Base-by-base conservation (phyloP, 306 rosid species). In the Gleditsia sinensis region DNA sequence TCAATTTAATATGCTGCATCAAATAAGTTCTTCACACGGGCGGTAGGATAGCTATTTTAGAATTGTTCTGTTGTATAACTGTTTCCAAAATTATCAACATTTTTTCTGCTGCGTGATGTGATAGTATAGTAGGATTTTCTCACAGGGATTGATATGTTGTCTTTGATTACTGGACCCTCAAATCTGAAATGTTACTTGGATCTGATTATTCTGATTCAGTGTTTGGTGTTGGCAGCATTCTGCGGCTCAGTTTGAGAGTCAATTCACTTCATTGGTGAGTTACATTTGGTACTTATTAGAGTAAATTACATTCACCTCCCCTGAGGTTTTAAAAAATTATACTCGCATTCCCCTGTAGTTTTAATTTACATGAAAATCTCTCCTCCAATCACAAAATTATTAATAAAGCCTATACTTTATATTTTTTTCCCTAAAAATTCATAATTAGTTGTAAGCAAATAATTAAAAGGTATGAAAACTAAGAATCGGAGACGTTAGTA, bases 261-360 rank as follows among this genome's bases (percentile, higher is more conserved):
- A 83, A 71, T 83, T 83, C 71, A 39, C 71, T 42, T 63, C 71
- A 20, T 43, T 75, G 83, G 86, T 78, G 62, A 37, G 86, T 75
- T 48, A 53, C 14, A 9, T 25, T 36, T 9, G 4, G 34, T 66
- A 32, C 10, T 20, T 28, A 28, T 28, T n/a, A n/a, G n/a, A n/a
- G n/a, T n/a, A n/a, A n/a, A n/a, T n/a, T n/a, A n/a, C n/a, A n/a
- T n/a, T n/a, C n/a, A n/a, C n/a, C n/a, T n/a, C n/a, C n/a, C n/a
- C n/a, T n/a, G n/a, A n/a, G n/a, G n/a, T n/a, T n/a, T n/a, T n/a
- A n/a, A n/a, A n/a, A n/a, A n/a, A n/a, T n/a, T n/a, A n/a, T n/a
- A n/a, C n/a, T n/a, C n/a, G n/a, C n/a, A n/a, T n/a, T n/a, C n/a
- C n/a, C n/a, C n/a, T n/a, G n/a, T n/a, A n/a, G n/a, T n/a, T n/a